Conservation (phyloP, 1,139 yeast genomes). For the Geotrichum europaeum region DNA sequence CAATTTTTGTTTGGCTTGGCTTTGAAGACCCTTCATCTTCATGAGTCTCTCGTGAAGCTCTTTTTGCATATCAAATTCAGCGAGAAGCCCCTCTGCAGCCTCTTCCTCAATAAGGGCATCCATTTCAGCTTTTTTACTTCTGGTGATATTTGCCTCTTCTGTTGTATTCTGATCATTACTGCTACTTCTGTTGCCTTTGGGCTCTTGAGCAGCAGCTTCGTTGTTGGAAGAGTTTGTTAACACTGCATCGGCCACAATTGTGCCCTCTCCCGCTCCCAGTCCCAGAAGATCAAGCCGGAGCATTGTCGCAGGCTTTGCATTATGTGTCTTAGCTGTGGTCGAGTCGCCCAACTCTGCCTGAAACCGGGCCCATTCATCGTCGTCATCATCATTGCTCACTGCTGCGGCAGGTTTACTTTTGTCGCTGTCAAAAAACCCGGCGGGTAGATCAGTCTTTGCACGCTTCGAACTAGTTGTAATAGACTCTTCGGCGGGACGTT, state of each 20-base stretch:
- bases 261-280: background rate
- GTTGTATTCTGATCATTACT: background rate
- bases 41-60: slow-evolving; percentile 22
- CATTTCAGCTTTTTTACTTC: slow-evolving; percentile 52
- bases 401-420: background rate
- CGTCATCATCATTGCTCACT: slow-evolving; percentile 4
- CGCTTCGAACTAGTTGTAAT: slow-evolving; percentile 52
- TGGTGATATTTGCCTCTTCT: background rate
- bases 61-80: slow-evolving; percentile 53
- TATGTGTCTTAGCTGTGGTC: background rate
- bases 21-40: slow-evolving; percentile 19
- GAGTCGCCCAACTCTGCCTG: slow-evolving; percentile 14
- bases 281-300: slow-evolving; percentile 6
- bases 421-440: slow-evolving; percentile 5
- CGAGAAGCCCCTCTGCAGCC: slow-evolving; percentile 60
- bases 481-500: slow-evolving; percentile 76
- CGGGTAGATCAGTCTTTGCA: background rate
- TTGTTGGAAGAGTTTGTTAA: background rate
- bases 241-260: slow-evolving; percentile 11
- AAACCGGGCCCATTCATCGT: slow-evolving; percentile 16
- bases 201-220: background rate
- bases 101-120: slow-evolving; percentile 64
- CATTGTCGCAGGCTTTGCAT: background rate
- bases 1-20: slow-evolving; percentile 40
- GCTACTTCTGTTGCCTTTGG: background rate